Base-by-base conservation (phyloP, 768 basidiomycete species). In the Strobilomyces echinocephalus region DNA sequence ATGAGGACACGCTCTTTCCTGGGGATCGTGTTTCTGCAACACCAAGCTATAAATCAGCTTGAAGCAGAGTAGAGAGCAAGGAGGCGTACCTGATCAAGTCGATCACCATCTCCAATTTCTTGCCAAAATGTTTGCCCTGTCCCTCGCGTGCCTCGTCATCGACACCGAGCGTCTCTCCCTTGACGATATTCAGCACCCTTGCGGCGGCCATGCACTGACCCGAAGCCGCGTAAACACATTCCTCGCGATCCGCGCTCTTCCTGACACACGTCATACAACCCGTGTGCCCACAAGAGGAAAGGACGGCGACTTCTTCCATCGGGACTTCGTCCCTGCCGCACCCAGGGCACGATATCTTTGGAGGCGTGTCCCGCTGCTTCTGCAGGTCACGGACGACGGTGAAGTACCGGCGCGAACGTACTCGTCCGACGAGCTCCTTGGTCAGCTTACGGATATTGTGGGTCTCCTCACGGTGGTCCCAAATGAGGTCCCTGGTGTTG, bases 211-310 rank as follows among this genome's bases (percentile, higher is more conserved):
- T 83, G 68, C 93, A 95, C 20, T 77, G 76, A 10, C 83, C 84
- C 4, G 80, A 78, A 5, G 76, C 76, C 21, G 83, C 81, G 60
- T 88, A 85, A 26, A 94, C 84, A 61, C 93, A 97, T 62, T 87
- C 84, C 65, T 93, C 89, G 46, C 76, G 79, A 56, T 85, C 83
- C 3, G 93, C 92, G 40, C 81, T 82, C 16, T 74, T 71, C 56
- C 73, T 78, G 58, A 97, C 88, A 63, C 91, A 94, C 3, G 76
- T 69, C 60, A 81, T 67, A 62, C 91, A 94, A 4, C 94, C 92
- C 63, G 82, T 84, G 66, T 97, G 94, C 8, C 94, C 94, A 59
- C 94, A 97, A 20, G 91, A 92, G 5, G 93, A 95, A 33, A 95
- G 76, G 4, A 97, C 86, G 20, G 91, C 87, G 52, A 91, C 75